Conservation (phyloP, 805 yeast species). For the Isabelozyma rhagii region DNA sequence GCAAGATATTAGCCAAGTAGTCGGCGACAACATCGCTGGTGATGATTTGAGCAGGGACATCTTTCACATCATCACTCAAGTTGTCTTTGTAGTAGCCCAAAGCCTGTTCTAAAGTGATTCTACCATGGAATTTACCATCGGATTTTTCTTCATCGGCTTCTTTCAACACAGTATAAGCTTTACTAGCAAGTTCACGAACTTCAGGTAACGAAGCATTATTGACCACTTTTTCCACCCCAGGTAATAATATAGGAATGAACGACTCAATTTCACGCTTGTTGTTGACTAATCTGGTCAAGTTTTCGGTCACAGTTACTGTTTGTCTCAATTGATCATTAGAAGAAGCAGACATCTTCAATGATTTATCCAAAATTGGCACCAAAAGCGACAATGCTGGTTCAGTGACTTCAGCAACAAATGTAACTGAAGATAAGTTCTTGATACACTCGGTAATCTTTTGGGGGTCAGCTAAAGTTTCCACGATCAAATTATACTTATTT, state of each 20-base stretch:
- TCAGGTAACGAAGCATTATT: constrained; percentile 93
- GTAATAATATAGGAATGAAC: constrained; percentile 80
- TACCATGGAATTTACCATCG: constrained; percentile 75
- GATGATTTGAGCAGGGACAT: constrained; percentile 4
- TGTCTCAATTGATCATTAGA: constrained; percentile 96
- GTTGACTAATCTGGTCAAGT: constrained; percentile 91
- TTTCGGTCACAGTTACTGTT: constrained; percentile 93
- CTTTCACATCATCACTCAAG: constrained; percentile 8
- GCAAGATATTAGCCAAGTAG: constrained; percentile 45
- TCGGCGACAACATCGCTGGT: constrained; percentile 37
- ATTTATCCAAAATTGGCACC: constrained; percentile 89
- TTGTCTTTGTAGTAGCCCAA: constrained; percentile 34
- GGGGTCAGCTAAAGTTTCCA: constrained; percentile 89
- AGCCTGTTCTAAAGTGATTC: constrained; percentile 58
- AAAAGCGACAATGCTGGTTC: constrained; percentile 89
- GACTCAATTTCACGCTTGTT: constrained; percentile 87
- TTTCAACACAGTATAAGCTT: constrained; percentile 77
- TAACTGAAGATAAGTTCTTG: constrained; percentile 84
- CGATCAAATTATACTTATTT: constrained; percentile 78
- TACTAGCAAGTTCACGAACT: constrained; percentile 88
- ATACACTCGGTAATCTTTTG: constrained; percentile 84
- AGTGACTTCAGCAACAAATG: constrained; percentile 97
- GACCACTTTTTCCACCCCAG: constrained; percentile 88
- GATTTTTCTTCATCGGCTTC: constrained; percentile 72
- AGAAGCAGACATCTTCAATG: constrained; percentile 80